These are phyloP conservation scores for Aulographum hederae DNA, from an alignment of 2,329 filamentous ascomycete species.

Conservation along the genomic window DNA sequence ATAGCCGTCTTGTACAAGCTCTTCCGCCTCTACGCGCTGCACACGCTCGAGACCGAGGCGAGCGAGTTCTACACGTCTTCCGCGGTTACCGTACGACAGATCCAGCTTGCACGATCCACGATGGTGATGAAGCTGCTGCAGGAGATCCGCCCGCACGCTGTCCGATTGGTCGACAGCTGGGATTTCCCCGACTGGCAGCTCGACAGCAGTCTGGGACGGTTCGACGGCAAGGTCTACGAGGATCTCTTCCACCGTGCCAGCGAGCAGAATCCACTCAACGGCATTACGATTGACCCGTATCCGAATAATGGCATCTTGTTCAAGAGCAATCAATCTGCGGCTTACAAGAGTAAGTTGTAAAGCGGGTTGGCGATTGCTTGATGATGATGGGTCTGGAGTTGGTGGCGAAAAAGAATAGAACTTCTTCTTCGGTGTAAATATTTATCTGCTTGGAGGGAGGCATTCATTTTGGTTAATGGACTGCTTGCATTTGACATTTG, in stretches of 20 bases:
- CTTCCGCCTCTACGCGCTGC: slow-evolving; percentile 45
- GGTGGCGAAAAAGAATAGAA: too few relatives aligned
- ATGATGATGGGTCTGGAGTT: too few relatives aligned
- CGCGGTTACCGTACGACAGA: slow-evolving; percentile 54
- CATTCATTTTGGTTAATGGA: too few relatives aligned
- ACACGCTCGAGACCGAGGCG: slow-evolving; percentile 50
- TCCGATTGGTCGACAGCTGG: slow-evolving; percentile 56
- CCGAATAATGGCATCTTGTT: slow-evolving; percentile 3
- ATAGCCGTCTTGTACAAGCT: slow-evolving; percentile 42
- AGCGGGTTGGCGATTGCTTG: too few relatives aligned
- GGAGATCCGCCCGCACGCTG: slow-evolving; percentile 55
- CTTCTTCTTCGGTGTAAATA: too few relatives aligned
- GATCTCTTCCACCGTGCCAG: slow-evolving; percentile 58
- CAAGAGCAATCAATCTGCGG: neutral
- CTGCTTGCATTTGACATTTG: too few relatives aligned
- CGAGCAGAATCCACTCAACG: slow-evolving; percentile 54
- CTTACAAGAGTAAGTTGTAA: slow-evolving; percentile 1
- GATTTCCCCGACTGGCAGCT: slow-evolving; percentile 64
- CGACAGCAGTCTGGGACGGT: slow-evolving; percentile 50
- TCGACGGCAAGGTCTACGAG: slow-evolving; percentile 60
- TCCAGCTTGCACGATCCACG: slow-evolving; percentile 47
- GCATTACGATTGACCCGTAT: neutral
- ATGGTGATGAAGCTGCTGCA: slow-evolving; percentile 51
- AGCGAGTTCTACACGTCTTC: slow-evolving; percentile 54
- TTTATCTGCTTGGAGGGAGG: too few relatives aligned